Base-by-base conservation (phyloP, 2,329 filamentous ascomycete genomes). In the Juglanconis juglandina region DNA sequence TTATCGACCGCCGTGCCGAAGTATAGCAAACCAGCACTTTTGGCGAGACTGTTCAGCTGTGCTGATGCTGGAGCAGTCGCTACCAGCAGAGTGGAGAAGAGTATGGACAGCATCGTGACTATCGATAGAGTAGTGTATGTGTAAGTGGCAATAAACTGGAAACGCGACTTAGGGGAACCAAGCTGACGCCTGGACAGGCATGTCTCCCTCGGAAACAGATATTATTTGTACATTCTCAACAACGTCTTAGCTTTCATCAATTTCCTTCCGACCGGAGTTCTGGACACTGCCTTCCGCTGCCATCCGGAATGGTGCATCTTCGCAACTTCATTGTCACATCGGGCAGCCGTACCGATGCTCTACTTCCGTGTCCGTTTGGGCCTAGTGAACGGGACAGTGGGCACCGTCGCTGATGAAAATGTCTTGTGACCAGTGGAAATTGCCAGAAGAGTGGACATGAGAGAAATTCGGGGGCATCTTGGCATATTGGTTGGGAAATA, bases 1-100 rank as follows among this genome's bases (percentile, higher is more conserved):
- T 88, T 86, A 68, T 89, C 83, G 49, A 85, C 84, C 1, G 86
- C 86, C 1, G 84, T 83, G 60, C 87, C 87, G 55, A 88, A 89
- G 74, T 88, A 89, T 62, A 46, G 44, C 41, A 56, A 35, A 7
- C 61, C 61, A 32, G 61, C 61, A n/a, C 53, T 41, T 39, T 60
- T 54, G 11, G 54, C 58, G 5, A 63, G 58, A 33, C 54, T 50
- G 30, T 63, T 53, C 9, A 63, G 53, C 32, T 60, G 53, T 33
- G 67, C 72, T 32, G 59, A 51, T 37, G 44, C 59, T 54, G 59
- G 56, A 33, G 13, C 47, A 35, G 50, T 39, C 14, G 51, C 44
- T 3, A 50, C 53, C 34, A 56, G 34, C 7, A 56, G 24, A 5
- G 34, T 35, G 9, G 53, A 41, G 4, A 56, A 46, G 44, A 56